These are phyloP conservation scores for Apiospora arundinis DNA, from an alignment of 2,329 filamentous ascomycete genomes.

Conservation along the genomic window DNA sequence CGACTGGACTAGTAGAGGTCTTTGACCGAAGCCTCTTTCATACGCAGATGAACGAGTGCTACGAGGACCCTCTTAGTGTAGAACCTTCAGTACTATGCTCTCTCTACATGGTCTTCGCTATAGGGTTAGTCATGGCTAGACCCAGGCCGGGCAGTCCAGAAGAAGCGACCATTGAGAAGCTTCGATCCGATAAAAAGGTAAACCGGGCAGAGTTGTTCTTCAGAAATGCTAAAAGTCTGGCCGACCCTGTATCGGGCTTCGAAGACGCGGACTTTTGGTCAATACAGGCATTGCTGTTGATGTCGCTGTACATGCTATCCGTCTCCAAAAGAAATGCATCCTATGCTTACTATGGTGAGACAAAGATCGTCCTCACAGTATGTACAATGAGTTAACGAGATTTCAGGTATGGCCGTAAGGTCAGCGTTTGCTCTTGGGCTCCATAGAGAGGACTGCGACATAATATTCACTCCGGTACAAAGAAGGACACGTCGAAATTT, in stretches of 20 bases:
- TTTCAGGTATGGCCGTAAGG: conserved; percentile 65
- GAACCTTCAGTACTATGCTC: conserved; percentile 62
- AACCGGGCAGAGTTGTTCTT: conserved; percentile 69
- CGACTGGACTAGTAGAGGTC: conserved; percentile 65
- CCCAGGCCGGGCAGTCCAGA: conserved; percentile 57
- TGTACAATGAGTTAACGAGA: not conserved
- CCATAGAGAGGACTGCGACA: conserved; percentile 65
- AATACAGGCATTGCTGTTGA: conserved; percentile 67
- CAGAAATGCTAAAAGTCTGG: conserved; percentile 61
- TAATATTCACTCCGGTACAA: conserved; percentile 55
- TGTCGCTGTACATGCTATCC: conserved; percentile 68
- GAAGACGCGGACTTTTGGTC: conserved; percentile 71
- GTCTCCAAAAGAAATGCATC: conserved; percentile 68
- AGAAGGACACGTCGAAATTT: conserved; percentile 59
- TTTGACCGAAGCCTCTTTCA: conserved; percentile 60
- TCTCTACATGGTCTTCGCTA: conserved; percentile 67
- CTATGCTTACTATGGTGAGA: conserved; percentile 63
- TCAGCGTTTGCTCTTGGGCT: conserved; percentile 68
- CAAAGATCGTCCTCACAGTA: not conserved
- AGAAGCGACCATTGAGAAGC: conserved; percentile 55
- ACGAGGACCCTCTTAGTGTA: conserved; percentile 57
- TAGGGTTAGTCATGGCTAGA: conserved; percentile 65
- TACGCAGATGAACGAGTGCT: conserved; percentile 57
- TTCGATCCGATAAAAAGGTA: conserved; percentile 50
- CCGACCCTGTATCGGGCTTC: conserved; percentile 53